These are phyloP conservation scores for Aspergillus neoniger DNA, from an alignment of 2,329 filamentous ascomycete genomes.

Conservation along the genomic window DNA sequence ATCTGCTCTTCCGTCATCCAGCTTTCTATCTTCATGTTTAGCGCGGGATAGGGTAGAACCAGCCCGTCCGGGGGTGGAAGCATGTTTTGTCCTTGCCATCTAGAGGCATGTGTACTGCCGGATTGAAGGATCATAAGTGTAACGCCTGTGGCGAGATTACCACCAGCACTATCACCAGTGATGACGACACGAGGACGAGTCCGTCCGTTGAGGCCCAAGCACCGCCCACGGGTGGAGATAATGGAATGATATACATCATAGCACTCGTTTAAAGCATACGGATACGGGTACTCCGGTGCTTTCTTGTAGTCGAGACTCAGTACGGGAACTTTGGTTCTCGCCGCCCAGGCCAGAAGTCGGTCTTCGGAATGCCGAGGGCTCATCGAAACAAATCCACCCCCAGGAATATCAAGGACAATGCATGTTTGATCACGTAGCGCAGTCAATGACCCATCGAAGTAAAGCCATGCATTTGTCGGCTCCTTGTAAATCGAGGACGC, in stretches of 20 bases:
- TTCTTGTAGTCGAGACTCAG: constrained; percentile 90
- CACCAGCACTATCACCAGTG: constrained; percentile 79
- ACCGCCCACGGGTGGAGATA: constrained; percentile 70
- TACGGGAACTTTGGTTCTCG: constrained; percentile 82
- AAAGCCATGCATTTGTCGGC: constrained; percentile 83
- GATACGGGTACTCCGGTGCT: constrained; percentile 81
- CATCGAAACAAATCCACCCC: constrained; percentile 97
- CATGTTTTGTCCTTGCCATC: constrained; percentile 58
- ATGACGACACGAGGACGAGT: constrained; percentile 68
- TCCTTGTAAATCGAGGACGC: constrained; percentile 78
- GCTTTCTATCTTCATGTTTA: constrained; percentile 97
- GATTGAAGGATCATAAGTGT: constrained; percentile 88
- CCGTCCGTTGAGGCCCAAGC: constrained; percentile 71
- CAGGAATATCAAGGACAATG: constrained; percentile 84
- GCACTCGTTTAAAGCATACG: constrained; percentile 82
- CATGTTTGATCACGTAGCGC: constrained; percentile 75
- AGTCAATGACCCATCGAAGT: constrained; percentile 84
- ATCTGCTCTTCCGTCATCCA: constrained; percentile 99
- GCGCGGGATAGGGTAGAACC: constrained; percentile 80
- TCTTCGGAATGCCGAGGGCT: constrained; percentile 92
- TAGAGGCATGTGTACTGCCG: constrained; percentile 57
- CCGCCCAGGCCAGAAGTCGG: constrained; percentile 89
- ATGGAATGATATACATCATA: constrained; percentile 81
- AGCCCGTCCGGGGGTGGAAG: constrained; percentile 77
- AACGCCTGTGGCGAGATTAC: constrained; percentile 76